Evolutionary conservation across 2,329 filamentous ascomycete species (phyloP), one percentile per base, ranked within the genome.

Genomic region (Botryotinia narcissicola): DNA sequence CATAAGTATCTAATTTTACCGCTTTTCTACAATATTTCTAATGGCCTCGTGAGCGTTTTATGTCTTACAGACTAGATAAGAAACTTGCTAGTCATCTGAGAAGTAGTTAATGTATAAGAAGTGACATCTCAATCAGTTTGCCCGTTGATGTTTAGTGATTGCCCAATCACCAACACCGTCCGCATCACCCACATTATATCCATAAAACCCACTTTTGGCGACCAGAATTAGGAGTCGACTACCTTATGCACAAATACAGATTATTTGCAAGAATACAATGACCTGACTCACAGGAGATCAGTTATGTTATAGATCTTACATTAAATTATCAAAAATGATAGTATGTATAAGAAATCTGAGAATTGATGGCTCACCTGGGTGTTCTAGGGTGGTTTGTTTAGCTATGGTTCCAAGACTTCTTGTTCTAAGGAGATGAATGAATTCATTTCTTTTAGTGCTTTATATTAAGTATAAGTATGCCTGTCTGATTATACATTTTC

Each of bases 161-260:
- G 46, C 29, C 8, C 51, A 4, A 12, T 40, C 16, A 29, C 16
- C 14, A 29, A 12, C 59, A 8, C 32, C n/a, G 0, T 12, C 3
- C 7, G 18, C 1, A 64, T 3, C n/a, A 22, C n/a, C 35, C 8
- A 9, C 1, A 14, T 51, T 8, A 1, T 22, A 4, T 3, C 0
- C 1, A 40, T n/a, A 20, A 20, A 3, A n/a, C 1, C 0, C 12
- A 4, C 54, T 9, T 6, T 16, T 12, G 32, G 1, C 22, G 29
- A 37, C 4, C 3, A 37, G 0, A 12, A 10, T 20, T 7, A 10
- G 7, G 22, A n/a, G 1, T 1, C 18, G 2, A n/a, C 3, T 29
- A 20, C 37, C 4, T 51, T 1, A 37, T 8, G 0, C 18, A 18
- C 6, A 5, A 14, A 4, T 20, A 29, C 0, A 1, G 1, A 9